Conservation (phyloP, 2,329 filamentous ascomycete genomes). For the Tolypocladium amazonense region DNA sequence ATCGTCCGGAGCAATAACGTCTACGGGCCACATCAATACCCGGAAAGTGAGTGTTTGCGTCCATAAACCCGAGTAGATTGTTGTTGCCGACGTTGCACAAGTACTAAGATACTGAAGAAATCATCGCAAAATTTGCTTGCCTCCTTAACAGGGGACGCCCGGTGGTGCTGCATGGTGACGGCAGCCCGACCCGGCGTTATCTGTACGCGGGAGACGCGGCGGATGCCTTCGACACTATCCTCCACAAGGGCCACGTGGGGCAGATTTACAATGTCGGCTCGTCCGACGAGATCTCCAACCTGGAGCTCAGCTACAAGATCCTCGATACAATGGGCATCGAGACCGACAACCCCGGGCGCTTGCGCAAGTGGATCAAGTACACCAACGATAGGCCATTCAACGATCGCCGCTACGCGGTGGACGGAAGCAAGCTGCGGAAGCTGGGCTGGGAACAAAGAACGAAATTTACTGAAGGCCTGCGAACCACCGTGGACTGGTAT, state of each 20-base stretch:
- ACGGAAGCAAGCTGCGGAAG: conserved; percentile 54
- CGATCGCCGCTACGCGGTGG: conserved; percentile 62
- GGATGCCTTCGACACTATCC: conserved; percentile 74
- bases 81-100: not conserved
- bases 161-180: conserved; percentile 67
- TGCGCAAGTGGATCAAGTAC: conserved; percentile 59
- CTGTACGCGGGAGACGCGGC: conserved; percentile 71
- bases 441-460: conserved; percentile 63
- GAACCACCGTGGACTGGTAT: conserved; percentile 61
- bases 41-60: conserved; percentile 52
- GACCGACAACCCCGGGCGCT: conserved; percentile 37
- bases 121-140: conserved; percentile 74
- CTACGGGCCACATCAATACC: conserved; percentile 75
- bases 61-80: conserved; percentile 1
- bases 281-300: conserved; percentile 65
- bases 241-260: conserved; percentile 64
- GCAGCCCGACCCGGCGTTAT: conserved; percentile 63
- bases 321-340: conserved; percentile 51
- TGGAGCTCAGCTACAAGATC: conserved; percentile 55
- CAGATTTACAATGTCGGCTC: conserved; percentile 79
- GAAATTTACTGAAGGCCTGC: conserved; percentile 51
- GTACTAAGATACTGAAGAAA: conserved; percentile 41
- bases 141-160: conserved; percentile 56
- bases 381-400: conserved; percentile 72
- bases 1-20: conserved; percentile 79